Conservation (phyloP, 345 rosid genomes). For the Erysimum cheiranthoides region DNA sequence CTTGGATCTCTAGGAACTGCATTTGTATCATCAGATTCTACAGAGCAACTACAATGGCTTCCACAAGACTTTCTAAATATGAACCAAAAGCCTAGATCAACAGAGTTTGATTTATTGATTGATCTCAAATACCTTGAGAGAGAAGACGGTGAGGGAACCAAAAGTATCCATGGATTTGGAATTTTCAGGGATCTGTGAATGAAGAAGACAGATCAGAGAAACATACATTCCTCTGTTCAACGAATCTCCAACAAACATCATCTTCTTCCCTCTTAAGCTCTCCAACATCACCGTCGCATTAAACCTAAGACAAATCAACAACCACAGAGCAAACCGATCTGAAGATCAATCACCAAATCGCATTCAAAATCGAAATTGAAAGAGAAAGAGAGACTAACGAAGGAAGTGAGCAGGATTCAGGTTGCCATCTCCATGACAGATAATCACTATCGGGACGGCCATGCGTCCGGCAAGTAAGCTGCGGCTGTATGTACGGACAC, state of each 20-base stretch:
- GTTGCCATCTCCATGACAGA: conserved; percentile 89
- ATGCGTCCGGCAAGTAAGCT: conserved; percentile 81
- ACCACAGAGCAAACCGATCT: conserved; percentile 8
- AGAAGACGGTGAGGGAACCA: conserved; percentile 76
- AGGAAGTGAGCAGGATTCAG: conserved; percentile 81
- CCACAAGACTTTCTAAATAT: conserved; percentile 26
- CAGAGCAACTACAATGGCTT: conserved; percentile 18
- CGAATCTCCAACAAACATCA: conserved; percentile 93
- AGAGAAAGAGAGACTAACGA: conserved; percentile 52
- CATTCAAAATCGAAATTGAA: not conserved
- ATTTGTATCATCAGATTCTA: conserved; percentile 5
- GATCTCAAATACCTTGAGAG: conserved; percentile 60
- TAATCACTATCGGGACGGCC: conserved; percentile 76
- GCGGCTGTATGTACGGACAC: conserved; percentile 93
- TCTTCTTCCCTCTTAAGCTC: conserved; percentile 78
- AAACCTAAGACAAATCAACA: conserved; percentile 55
- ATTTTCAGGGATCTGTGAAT: conserved; percentile 65
- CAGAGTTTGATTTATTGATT: not conserved
- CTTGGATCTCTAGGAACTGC: conserved; percentile 11
- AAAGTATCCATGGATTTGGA: conserved; percentile 82
- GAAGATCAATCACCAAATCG: conserved; percentile 5
- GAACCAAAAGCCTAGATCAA: not conserved
- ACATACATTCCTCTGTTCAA: conserved; percentile 87
- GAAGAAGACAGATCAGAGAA: conserved; percentile 87
- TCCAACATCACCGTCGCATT: conserved; percentile 86